Evolutionary conservation across 2,329 filamentous ascomycete species (phyloP), one percentile per base, ranked within the genome.

Genomic region (Trichoderma koningii): DNA sequence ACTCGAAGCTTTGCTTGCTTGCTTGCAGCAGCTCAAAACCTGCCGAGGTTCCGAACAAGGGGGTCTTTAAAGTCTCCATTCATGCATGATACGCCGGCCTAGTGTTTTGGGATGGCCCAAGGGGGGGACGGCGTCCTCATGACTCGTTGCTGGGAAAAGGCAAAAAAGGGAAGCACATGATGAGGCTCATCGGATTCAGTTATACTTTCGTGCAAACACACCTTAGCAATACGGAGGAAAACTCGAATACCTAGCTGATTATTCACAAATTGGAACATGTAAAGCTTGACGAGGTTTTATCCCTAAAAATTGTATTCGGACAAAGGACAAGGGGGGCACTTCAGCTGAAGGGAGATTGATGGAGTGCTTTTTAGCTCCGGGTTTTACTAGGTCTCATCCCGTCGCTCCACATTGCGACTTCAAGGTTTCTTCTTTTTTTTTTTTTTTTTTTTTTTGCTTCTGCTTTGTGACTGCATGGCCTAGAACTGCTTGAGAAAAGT

Each of bases 31-130:
- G 30, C 30, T 14, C 19, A 23, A 44, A 12, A 38, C 23, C 28
- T 59, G 55, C 44, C 55, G 55, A 59, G n/a, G 34, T 30, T 30
- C 47, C 17, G 52, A 52, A 10, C n/a, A 52, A 38, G 57, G 57
- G 47, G 28, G 28, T 7, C 28, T 28, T 28, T 28, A 2, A 30
- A 9, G 7, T 9, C 9, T 9, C 30, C 28, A 28, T 42, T 48
- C 56, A 50, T 61, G 34, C 47, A 30, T 61, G 47, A 61, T 52
- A 61, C 47, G 47, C 57, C 57, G 3, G 21, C 21, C 30, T 51
- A 61, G 47, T 38, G 57, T 61, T 52, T 50, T 28, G 19, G 6
- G 9, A 9, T 28, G 19, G 21, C 2, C 21, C 56, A 41, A 30
- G 38, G 38, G 15, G 41, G 52, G n/a, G 30, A 47, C 26, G 7